A percentile compares a stretch with the other conserved stretches of the same genome.
Evolutionary conservation across 2,329 filamentous ascomycete species (phyloP).

Genomic region (Fusarium graminum): DNA sequence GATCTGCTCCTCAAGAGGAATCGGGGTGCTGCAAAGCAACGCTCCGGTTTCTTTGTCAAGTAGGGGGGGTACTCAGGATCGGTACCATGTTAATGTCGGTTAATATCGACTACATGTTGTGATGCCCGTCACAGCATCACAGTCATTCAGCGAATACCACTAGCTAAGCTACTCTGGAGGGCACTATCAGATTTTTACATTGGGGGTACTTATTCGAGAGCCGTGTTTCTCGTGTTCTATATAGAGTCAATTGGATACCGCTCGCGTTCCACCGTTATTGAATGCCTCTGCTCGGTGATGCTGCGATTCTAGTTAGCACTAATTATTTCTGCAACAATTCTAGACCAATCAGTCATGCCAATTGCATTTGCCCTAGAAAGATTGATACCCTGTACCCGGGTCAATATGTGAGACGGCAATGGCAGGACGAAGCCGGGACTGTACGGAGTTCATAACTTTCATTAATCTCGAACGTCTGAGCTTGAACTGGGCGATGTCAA

Average conservation of each 20-base stretch:
- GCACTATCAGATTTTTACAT: not conserved
- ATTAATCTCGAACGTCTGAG: slow-evolving; percentile 11
- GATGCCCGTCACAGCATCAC: not conserved
- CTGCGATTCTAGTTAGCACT: slow-evolving; percentile 10
- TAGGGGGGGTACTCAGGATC: slow-evolving; percentile 6
- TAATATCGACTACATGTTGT: slow-evolving; percentile 21
- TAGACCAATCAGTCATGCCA: slow-evolving; percentile 1
- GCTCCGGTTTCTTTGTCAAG: slow-evolving; percentile 59
- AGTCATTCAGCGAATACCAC: slow-evolving; percentile 1
- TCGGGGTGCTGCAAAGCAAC: slow-evolving; percentile 55
- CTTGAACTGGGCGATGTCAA: slow-evolving; percentile 7
- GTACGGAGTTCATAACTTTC: not conserved
- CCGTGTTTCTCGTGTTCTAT: not conserved
- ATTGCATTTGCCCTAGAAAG: slow-evolving; percentile 3
- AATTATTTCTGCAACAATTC: slow-evolving; percentile 15
- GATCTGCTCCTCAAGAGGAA: slow-evolving; percentile 61
- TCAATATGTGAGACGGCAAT: slow-evolving; percentile 3
- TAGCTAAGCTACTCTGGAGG: not conserved
- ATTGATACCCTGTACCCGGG: slow-evolving; percentile 16
- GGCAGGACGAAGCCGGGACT: slow-evolving; percentile 6
- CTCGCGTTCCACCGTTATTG: slow-evolving; percentile 1
- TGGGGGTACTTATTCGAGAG: not conserved
- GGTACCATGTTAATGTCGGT: slow-evolving; percentile 23
- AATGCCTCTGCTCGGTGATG: slow-evolving; percentile 6
- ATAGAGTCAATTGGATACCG: not conserved